A percentile compares a stretch with the other conserved stretches of the same genome.
Evolutionary conservation across 2,329 filamentous ascomycete species (phyloP).

Genomic region (Aspergillus terreus): DNA sequence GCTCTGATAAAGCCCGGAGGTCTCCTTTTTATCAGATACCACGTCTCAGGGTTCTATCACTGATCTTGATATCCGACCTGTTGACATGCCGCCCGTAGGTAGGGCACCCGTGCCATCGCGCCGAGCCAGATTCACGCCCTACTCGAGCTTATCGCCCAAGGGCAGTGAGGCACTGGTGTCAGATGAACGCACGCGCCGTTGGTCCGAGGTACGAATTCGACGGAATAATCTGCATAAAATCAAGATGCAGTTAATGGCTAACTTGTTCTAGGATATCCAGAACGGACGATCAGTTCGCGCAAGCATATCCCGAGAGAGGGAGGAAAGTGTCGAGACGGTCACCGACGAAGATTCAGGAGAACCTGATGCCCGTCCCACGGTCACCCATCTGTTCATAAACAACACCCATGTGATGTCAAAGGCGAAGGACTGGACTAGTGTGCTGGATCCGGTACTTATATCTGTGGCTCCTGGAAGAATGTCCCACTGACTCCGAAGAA

Average conservation of each 20-base stretch:
- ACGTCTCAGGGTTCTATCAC: background rate
- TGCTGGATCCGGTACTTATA: slow-evolving; percentile 20
- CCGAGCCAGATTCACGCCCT: slow-evolving; percentile 1
- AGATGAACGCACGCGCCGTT: background rate
- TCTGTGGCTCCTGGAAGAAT: no score
- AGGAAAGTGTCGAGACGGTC: background rate
- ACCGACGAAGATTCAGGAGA: background rate
- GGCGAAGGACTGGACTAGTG: slow-evolving; percentile 20
- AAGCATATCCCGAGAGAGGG: background rate
- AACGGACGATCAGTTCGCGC: background rate
- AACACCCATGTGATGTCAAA: slow-evolving; percentile 20
- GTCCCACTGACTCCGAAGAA: background rate
- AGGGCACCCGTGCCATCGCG: background rate
- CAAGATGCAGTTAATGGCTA: background rate
- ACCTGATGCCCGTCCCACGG: slow-evolving; percentile 15
- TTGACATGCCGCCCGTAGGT: background rate
- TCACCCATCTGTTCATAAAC: slow-evolving; percentile 21
- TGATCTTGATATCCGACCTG: background rate
- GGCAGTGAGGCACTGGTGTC: background rate
- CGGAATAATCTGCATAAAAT: background rate
- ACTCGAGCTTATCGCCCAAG: background rate
- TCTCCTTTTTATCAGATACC: background rate
- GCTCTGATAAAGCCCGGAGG: background rate
- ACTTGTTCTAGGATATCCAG: background rate
- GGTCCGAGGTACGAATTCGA: background rate